Base-by-base conservation (phyloP, 805 yeast species). In the Blastobotrys parvus region DNA sequence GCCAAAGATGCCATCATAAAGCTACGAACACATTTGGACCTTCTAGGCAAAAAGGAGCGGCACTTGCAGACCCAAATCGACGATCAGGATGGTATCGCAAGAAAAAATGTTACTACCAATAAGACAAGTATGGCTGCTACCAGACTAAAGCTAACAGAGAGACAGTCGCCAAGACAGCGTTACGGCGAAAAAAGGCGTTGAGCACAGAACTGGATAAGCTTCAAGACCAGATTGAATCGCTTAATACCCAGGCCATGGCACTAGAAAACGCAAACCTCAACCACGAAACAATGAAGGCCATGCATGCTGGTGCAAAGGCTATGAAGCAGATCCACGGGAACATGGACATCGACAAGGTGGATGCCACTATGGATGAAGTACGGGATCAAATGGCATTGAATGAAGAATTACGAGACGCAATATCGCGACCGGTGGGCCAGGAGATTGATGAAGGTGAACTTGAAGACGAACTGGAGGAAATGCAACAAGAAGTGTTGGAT, bases 281-380 rank as follows among this genome's bases (percentile, higher is more conserved):
- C 71, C 71, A 86, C 65, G 98, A 92, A 68, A 92, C 98, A 25
- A 85, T 92, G 95, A 87, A 87, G 74, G 95, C 95, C 42, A 92
- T 92, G 97, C 83, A 90, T 65, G 94, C 87, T 63, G 97, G 97
- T 47, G 95, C 98, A 3, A 75, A 75, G 60, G 97, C 97, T 34
- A 87, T 92, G 95, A 88, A 89, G 62, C 83, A 82, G 58, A 90
- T 92, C 58, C 97, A 92, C 63, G 89, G 88, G 51, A 95, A 88
- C 58, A 79, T 92, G 70, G 82, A 92, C 61, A 87, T 92, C 47
- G 98, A 92, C 64, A 89, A 88, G 69, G 97, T 92, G 35, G 98
- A 92, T 61, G 83, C 81, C 55, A 90, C 97, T 6, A 90, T 92
- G 97, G 98, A 92, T 63, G 95, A 90, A 49, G 87, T 94, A 50